Conservation (phyloP, 768 basidiomycete genomes). For the Phanerochaete sordida region DNA sequence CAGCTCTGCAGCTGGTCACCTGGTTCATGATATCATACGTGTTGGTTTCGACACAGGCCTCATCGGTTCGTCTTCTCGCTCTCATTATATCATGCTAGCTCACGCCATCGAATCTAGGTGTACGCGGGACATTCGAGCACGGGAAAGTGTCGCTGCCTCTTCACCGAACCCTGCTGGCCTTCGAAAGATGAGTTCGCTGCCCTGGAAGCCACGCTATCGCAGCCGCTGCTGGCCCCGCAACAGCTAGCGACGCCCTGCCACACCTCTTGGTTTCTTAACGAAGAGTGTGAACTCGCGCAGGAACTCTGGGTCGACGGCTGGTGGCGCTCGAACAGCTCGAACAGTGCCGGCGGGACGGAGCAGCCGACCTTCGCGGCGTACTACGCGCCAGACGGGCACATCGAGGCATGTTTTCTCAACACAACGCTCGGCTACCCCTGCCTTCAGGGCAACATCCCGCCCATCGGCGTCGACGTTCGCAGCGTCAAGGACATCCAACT, state of each 20-base stretch:
- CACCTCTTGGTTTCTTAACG: constrained; percentile 29
- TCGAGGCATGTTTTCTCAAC: constrained; percentile 50
- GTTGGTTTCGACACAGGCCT: too few relatives aligned
- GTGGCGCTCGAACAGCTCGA: constrained; percentile 40
- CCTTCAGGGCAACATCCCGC: constrained; percentile 40
- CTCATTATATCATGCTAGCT: too few relatives aligned
- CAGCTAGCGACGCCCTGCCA: too few relatives aligned
- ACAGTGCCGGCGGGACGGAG: constrained; percentile 41
- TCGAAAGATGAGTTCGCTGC: too few relatives aligned
- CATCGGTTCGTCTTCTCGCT: too few relatives aligned
- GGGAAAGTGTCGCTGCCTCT: constrained; percentile 41
- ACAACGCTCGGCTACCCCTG: constrained; percentile 37
- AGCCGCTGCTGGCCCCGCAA: too few relatives aligned
- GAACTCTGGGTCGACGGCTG: constrained; percentile 28
- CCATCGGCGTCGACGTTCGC: constrained; percentile 38
- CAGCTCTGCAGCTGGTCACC: too few relatives aligned
- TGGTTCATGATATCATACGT: too few relatives aligned
- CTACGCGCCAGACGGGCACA: constrained; percentile 40
- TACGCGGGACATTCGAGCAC: too few relatives aligned
- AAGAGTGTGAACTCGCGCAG: constrained; percentile 34
- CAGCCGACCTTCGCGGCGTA: constrained; percentile 29
- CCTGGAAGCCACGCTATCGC: too few relatives aligned
- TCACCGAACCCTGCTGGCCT: constrained; percentile 42
- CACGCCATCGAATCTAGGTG: too few relatives aligned
- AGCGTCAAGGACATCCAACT: constrained; percentile 36